Evolutionary conservation across 2,329 filamentous ascomycete species (phyloP).

Genomic region (Neurospora sp.): DNA sequence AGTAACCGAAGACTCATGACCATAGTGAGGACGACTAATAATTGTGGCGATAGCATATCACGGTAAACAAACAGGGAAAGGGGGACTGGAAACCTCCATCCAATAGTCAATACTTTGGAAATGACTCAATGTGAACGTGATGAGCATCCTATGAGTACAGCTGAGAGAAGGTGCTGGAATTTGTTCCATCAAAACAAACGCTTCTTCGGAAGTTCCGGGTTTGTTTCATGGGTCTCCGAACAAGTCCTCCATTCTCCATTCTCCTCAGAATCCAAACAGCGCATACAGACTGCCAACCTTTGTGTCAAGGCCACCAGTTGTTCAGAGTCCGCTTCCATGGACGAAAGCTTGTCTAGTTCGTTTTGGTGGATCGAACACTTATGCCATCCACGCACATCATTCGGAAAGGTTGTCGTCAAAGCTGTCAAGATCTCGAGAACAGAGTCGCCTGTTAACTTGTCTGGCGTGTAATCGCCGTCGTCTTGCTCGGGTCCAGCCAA

Average conservation of each 20-base stretch:
- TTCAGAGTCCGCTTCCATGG: too few species aligned
- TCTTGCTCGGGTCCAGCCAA: neutral
- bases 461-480: neutral
- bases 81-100: neutral
- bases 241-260: too few species aligned
- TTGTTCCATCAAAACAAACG: neutral
- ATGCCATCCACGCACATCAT: too few species aligned
- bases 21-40: neutral
- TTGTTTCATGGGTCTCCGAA: neutral
- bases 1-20: neutral
- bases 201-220: neutral
- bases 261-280: too few species aligned
- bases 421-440: too few species aligned
- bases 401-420: too few species aligned
- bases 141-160: neutral
- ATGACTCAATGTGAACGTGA: neutral
- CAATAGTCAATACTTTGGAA: too few species aligned
- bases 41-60: neutral
- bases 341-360: neutral
- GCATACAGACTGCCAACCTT: too few species aligned
- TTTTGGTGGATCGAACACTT: rapidly evolving
- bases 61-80: neutral
- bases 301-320: too few species aligned
- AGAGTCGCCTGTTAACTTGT: too few species aligned
- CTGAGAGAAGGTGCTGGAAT: neutral